These are phyloP conservation scores for Alternaria viburni DNA, from an alignment of 2,329 filamentous ascomycete genomes.

Conservation along the genomic window DNA sequence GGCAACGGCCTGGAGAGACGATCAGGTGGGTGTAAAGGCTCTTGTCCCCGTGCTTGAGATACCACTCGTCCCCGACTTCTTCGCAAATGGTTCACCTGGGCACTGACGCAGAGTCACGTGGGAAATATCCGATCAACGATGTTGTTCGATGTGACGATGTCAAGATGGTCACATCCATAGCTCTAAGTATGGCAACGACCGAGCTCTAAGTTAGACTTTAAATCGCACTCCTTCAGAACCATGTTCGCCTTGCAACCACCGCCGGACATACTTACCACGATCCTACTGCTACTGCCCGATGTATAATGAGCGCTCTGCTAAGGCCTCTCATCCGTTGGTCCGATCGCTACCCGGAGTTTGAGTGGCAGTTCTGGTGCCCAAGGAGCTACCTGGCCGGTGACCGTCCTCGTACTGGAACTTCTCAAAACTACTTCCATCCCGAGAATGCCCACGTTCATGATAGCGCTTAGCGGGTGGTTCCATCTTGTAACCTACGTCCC, in stretches of 20 bases:
- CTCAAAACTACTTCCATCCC: neutral
- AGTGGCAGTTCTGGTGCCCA: neutral
- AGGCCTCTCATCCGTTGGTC: neutral
- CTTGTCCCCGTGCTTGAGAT: too few relatives aligned
- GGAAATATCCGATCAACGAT: too few relatives aligned
- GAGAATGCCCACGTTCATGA: neutral
- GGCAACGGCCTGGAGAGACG: neutral
- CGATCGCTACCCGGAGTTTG: neutral
- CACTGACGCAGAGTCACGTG: too few relatives aligned
- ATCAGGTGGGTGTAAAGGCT: too few relatives aligned
- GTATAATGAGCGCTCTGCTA: neutral
- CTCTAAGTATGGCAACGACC: too few relatives aligned
- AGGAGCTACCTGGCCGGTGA: neutral
- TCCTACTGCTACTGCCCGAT: neutral
- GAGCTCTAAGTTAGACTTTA: too few relatives aligned
- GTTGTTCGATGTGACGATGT: too few relatives aligned
- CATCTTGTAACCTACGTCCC: neutral
- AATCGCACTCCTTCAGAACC: too few relatives aligned
- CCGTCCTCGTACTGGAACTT: neutral
- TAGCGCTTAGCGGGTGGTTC: neutral
- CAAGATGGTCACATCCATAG: too few relatives aligned
- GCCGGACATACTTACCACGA: neutral
- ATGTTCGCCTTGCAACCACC: too few relatives aligned
- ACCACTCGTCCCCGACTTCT: too few relatives aligned
- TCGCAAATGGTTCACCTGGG: too few relatives aligned